Evolutionary conservation across 1,139 yeast species (phyloP), one percentile per base, ranked within the genome.

Genomic region (Diutina catenulata): DNA sequence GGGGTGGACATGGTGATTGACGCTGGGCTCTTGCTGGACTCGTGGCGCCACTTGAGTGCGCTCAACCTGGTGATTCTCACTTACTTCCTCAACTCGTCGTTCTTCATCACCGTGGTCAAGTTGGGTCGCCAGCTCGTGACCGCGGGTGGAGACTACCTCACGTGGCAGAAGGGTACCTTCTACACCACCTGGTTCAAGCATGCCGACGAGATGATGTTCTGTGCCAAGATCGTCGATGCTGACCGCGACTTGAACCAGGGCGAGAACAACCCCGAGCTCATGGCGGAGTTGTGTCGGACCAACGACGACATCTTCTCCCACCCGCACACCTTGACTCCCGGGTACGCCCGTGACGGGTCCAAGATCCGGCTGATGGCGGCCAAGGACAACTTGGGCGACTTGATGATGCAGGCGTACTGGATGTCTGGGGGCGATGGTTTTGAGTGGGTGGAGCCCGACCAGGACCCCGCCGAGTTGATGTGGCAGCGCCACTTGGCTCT

Each of bases 371-470:
- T 65, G 33, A 49, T 67, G 40, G 62, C 61, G 37, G 55, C 62
- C 18, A 65, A 59, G 42, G 72, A 66, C 44, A 65, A 65, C 44
- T 50, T 65, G 41, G 70, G 73, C 40, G 83, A 78, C 42, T 54
- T 75, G 37, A 65, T 70, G 58, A 55, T 77, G 49, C 76, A 80
- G 49, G 87, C 84, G 38, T 81, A 80, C 55, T 45, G 48, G 48
- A 45, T 45, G 48, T 41, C 42, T 16, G 48, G 48, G 10, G 87
- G 87, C 13, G 86, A 78, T 43, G 80, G 81, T 11, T 80, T 78
- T 49, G 80, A 74, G 44, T 82, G 88, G 83, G 76, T 70, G 5
- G 91, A 80, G 49, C 88, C 88, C 1, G 91, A 81, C 51, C 79
- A 76, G 50, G 91, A 80, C 50, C 88, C 88, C 0, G 86, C 84